Evolutionary conservation across 1,284 basidiomycete genomes (phyloP), one percentile per base, ranked within the genome.

Genomic region (Cerrena zonata): DNA sequence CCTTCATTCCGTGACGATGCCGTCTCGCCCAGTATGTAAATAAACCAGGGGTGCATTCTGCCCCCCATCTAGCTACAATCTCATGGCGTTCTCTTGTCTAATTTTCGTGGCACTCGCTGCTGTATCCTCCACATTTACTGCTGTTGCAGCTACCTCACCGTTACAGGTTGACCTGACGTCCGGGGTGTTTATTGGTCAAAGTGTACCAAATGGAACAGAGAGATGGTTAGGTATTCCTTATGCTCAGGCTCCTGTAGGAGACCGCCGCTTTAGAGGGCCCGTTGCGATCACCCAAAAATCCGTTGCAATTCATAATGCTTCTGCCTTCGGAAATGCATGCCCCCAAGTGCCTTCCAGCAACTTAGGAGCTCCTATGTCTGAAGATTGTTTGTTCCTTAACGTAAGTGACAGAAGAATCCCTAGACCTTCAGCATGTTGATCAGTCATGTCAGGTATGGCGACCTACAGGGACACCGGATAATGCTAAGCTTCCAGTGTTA

Each of bases 161-260:
- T n/a, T 77, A 15, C 68, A 71, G 27, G 65, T 77, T 25, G 47
- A 51, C 4, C 58, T 76, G 15, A 69, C 64, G 4, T 72, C 68
- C 0, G 78, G 79, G 3, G 69, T 61, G 0, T 80, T 80, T 57
- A 68, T 69, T 12, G 79, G 79, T 4, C 53, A 70, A 3, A 51
- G 66, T 13, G 66, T 69, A 12, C 41, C 60, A 0, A 73, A 73
- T 52, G 73, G 71, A 11, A 74, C 73, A 3, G 78, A 81, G 4
- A 56, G 56, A 15, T 82, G 78, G 74, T 69, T 85, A 2, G 84
- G 84, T 1, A 79, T 90, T 42, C 86, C 82, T 0, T 89, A 77
- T 55, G 84, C 82, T 15, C 66, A 78, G 53, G 73, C 84, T 22
- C 86, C 82, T 1, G 58, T 77, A 2, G 79, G 79, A 0, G 25